Evolutionary conservation across 1,284 basidiomycete genomes (phyloP), one percentile per base, ranked within the genome.

Genomic region (Puccinia novopanici): DNA sequence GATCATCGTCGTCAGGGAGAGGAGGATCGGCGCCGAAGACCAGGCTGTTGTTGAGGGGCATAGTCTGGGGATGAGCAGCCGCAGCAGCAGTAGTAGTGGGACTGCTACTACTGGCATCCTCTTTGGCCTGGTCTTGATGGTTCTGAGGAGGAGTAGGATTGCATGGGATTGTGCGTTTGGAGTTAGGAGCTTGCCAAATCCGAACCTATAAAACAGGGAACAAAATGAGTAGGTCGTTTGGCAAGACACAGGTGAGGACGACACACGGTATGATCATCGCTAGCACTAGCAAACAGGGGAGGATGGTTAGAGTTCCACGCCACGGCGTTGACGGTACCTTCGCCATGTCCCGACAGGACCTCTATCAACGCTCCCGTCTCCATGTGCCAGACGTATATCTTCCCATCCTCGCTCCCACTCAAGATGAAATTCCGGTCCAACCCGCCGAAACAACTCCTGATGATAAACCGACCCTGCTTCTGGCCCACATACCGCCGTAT

Each of bases 391-490:
- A 98, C 90, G 87, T 98, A 98, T 71, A 98, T 91, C 82, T 92
- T 92, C 59, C 91, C 90, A 87, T 97, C 93, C 90, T 98, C 95
- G 85, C 93, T 95, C 40, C 97, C 97, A 84, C 93, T 95, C 79
- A 95, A 89, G 70, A 99, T 89, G 85, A 97, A 96, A 84, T 92
- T 93, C 82, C 92, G 91, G 84, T 93, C 91, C 45, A 91, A 88
- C n/a, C 95, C 95, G 37, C 95, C 97, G 86, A 98, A 98, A 84
- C 93, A 95, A 85, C 92, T 93, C 81, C 93, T 90, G 82, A 99
- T 93, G 82, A 98, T 90, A 86, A 93, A 92, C 55, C 89, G 88
- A 3, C 89, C 89, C 86, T 95, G 93, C 52, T 89, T 89, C 84
- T 95, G 92, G 34, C 93, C 95, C 1, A 90, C 90, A 85, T 91